Evolutionary conservation across 148 eudicot genomes (phyloP).

Genomic region (Amaranthus palmeri): DNA sequence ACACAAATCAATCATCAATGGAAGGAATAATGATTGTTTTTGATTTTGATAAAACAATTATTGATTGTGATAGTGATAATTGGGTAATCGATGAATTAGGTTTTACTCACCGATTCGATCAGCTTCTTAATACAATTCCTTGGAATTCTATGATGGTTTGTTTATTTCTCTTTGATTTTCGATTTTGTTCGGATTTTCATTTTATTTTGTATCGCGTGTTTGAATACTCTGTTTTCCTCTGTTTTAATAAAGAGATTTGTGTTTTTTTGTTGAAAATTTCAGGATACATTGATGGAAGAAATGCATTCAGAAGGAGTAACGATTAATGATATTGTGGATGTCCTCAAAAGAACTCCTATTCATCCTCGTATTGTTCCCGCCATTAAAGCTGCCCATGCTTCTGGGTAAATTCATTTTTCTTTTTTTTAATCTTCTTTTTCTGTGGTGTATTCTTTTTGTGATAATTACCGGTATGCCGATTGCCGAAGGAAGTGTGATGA

Average conservation of each 20-base stretch:
- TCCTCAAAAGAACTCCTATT: conserved; percentile 47
- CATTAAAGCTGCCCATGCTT: conserved; percentile 64
- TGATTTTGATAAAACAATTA: conserved; percentile 80
- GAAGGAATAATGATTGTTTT: conserved; percentile 58
- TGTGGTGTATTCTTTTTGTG: neutral
- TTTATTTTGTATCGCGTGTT: too few relatives aligned
- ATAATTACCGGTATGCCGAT: neutral
- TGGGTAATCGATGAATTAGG: conserved; percentile 80
- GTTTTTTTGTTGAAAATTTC: neutral
- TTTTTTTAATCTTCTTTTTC: neutral
- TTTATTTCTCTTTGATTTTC: neutral
- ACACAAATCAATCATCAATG: conserved; percentile 17
- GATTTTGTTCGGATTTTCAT: neutral
- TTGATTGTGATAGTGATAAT: conserved; percentile 66
- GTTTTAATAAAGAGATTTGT: neutral
- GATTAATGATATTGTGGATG: conserved; percentile 47
- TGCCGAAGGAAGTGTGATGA: too few relatives aligned
- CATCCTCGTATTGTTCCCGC: conserved; percentile 65
- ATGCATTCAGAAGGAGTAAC: conserved; percentile 66
- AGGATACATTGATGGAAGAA: conserved; percentile 80
- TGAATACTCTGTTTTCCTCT: neutral
- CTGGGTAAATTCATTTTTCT: conserved; percentile 41
- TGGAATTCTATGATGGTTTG: conserved; percentile 74
- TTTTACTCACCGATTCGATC: conserved; percentile 56
- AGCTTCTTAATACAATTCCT: conserved; percentile 73